Evolutionary conservation across 208 protist genomes (phyloP), one percentile per base, ranked within the genome.

Genomic region (Lotmaria passim): DNA sequence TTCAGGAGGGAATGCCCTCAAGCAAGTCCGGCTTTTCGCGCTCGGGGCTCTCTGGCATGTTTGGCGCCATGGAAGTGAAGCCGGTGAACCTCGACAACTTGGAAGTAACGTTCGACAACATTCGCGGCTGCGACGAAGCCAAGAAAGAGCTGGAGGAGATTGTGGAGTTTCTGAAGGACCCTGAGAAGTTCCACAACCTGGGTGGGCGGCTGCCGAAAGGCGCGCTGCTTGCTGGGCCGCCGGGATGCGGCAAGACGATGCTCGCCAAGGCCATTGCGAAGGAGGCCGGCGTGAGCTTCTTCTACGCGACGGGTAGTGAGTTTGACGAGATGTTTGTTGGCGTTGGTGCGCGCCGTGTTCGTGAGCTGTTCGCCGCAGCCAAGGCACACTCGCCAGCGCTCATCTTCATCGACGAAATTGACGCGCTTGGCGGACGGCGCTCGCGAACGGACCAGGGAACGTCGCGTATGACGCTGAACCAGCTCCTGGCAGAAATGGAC

Each of bases 331-430:
- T 99, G 87, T 99, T 98, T 93, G 97, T 99, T 11, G 98, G 98
- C 56, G 98, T 99, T 14, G 98, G 98, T 12, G 88, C 98, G 14
- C 85, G 87, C 26, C 88, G 98, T 34, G 90, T 99, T 11, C 87
- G 98, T 36, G 93, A 98, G 47, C 81, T 99, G 23, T 99, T 99
- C 75, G 89, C 83, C 0, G 86, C 90, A 17, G 98, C 98, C 17
- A 98, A 98, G 82, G 78, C 86, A n/a, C 65, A 92, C 44, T 63
- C 92, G 19, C 98, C 98, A 33, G 96, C 96, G 50, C 94, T 99
- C 58, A 98, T 99, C 48, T 99, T 99, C 75, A 99, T 99, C 47
- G 98, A 99, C 86, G 98, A 99, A 79, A 98, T 99, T 63, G 98
- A 99, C 78, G 95, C 97, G 0, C 81, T 99, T 11, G 98, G 96